Evolutionary conservation across 2,329 filamentous ascomycete genomes (phyloP).

Genomic region (Thelonectria rubi): DNA sequence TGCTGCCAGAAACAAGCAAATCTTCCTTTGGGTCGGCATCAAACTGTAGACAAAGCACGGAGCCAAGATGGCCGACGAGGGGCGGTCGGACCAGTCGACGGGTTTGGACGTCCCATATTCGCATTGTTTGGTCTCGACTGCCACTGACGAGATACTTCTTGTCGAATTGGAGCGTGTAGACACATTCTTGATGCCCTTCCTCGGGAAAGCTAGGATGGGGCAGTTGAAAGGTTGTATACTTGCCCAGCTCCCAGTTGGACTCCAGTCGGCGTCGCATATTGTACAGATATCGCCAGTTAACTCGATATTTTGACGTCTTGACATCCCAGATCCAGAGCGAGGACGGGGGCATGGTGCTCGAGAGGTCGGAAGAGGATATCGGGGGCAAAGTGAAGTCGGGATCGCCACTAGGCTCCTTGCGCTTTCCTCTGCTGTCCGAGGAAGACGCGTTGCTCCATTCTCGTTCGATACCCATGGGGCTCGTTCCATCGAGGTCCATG

Average conservation of each 20-base stretch:
- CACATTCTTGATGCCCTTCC: slow-evolving; percentile 90
- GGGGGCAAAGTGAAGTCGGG: slow-evolving; percentile 45
- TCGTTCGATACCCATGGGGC: slow-evolving; percentile 42
- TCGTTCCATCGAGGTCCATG: slow-evolving; percentile 43
- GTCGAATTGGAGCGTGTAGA: slow-evolving; percentile 93
- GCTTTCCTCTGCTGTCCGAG: slow-evolving; percentile 47
- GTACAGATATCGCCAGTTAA: slow-evolving; percentile 96
- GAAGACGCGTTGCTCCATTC: slow-evolving; percentile 43
- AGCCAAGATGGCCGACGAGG: slow-evolving; percentile 80
- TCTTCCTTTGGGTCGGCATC: slow-evolving; percentile 89
- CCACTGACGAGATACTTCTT: slow-evolving; percentile 90
- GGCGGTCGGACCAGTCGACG: slow-evolving; percentile 79
- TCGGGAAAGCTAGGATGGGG: slow-evolving; percentile 82
- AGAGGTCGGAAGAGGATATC: slow-evolving; percentile 42
- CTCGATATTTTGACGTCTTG: slow-evolving; percentile 61
- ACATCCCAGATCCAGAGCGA: slow-evolving; percentile 62
- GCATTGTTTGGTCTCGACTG: slow-evolving; percentile 86
- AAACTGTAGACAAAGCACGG: slow-evolving; percentile 94
- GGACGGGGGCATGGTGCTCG: slow-evolving; percentile 52
- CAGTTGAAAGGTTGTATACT: slow-evolving; percentile 86
- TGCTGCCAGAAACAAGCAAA: slow-evolving; percentile 93
- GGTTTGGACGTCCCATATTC: slow-evolving; percentile 89
- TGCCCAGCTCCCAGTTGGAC: slow-evolving; percentile 88
- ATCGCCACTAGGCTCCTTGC: slow-evolving; percentile 49
- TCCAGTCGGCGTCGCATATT: slow-evolving; percentile 86